phyloP scores from a whole-genome alignment of 768 basidiomycete species.

The Pleurotus citrinopileatus region DNA sequence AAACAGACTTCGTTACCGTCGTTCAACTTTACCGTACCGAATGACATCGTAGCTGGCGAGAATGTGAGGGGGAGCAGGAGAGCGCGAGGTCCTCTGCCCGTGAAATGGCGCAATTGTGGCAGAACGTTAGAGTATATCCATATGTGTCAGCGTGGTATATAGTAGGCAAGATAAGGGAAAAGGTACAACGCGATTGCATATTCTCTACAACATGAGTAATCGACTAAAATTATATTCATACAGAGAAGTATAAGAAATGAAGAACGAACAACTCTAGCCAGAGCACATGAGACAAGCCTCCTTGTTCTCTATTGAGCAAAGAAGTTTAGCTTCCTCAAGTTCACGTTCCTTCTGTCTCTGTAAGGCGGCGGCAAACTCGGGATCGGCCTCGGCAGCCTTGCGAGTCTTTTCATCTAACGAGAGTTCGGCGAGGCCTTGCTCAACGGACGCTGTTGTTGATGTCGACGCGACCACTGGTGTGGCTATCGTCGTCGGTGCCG shows the following conservation, averaged over 20 bases:
- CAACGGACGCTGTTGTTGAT: conserved; percentile 14
- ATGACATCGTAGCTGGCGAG: conserved; percentile 43
- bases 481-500: conserved; percentile 14
- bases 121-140: not conserved
- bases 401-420: conserved; percentile 47
- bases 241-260: no score
- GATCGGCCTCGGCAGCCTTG: conserved; percentile 54
- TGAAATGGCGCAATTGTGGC: no score
- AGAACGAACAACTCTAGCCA: conserved; percentile 47
- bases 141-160: no score
- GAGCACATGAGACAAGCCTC: conserved; percentile 94
- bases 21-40: conserved; percentile 33
- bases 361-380: conserved; percentile 80
- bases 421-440: conserved; percentile 25
- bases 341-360: conserved; percentile 68
- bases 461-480: conserved; percentile 21
- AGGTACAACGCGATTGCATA: no score
- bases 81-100: no score
- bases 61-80: not conserved
- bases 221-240: no score
- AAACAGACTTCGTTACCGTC: conserved; percentile 32
- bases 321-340: conserved; percentile 75
- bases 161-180: no score
- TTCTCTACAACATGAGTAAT: no score
- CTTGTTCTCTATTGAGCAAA: conserved; percentile 91